A percentile compares a stretch with the other conserved stretches of the same genome.
phyloP scores from a whole-genome alignment of 371 early-diverging fungal species.

The Apophysomyces ossiformis region DNA sequence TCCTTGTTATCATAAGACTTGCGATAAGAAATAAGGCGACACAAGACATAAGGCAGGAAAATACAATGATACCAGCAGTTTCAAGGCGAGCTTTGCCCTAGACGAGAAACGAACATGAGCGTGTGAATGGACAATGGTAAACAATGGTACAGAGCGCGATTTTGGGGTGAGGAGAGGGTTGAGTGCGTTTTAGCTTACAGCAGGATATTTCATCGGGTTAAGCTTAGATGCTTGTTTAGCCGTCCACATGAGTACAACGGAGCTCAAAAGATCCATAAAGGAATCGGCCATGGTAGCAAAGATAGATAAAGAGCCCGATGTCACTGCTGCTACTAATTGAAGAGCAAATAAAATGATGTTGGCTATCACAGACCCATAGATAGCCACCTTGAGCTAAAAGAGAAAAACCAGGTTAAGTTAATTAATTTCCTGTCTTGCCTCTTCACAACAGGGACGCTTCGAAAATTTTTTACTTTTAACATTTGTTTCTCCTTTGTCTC shows the following conservation, averaged over 20 bases:
- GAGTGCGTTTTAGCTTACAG: constrained; percentile 43
- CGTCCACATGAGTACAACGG: constrained; percentile 70
- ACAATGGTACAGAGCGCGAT: not conserved
- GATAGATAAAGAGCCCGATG: constrained; percentile 84
- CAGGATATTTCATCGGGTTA: constrained; percentile 78
- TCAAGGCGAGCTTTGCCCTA: constrained; percentile 89
- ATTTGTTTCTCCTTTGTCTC: constrained; percentile 49
- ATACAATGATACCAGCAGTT: constrained; percentile 94
- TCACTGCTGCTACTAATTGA: constrained; percentile 84
- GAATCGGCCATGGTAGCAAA: constrained; percentile 95
- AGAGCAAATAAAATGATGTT: constrained; percentile 81
- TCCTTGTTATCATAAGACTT: constrained; percentile 24
- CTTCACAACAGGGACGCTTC: not conserved
- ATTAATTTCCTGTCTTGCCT: not conserved
- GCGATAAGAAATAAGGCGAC: constrained; percentile 86
- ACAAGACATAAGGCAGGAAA: constrained; percentile 89
- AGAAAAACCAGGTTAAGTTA: not conserved
- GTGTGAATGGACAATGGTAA: not conserved
- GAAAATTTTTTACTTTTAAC: constrained; percentile 51
- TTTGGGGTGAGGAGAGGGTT: not conserved
- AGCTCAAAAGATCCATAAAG: constrained; percentile 88
- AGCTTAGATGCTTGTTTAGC: constrained; percentile 64
- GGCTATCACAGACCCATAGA: constrained; percentile 82
- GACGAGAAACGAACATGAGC: no score
- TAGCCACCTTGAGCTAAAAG: constrained; percentile 75